Evolutionary conservation across 495 filamentous ascomycete species (phyloP).

Genomic region (Endocarpon pusillum): DNA sequence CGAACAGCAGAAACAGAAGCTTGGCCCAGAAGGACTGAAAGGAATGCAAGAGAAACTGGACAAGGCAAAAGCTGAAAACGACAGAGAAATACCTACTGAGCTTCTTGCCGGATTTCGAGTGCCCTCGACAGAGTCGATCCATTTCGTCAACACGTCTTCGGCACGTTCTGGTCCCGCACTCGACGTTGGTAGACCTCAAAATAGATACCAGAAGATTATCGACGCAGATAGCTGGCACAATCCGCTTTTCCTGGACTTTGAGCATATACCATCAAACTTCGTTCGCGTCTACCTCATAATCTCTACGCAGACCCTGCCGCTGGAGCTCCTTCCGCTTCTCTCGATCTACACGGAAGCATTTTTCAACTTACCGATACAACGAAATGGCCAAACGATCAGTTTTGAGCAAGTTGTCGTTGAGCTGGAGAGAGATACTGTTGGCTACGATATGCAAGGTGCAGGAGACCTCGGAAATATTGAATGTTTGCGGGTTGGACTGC

Average conservation of each 20-base stretch:
- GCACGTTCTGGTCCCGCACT: conserved; percentile 70
- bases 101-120: conserved; percentile 66
- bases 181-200: conserved; percentile 45
- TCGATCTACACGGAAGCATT: conserved; percentile 77
- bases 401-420: conserved; percentile 86
- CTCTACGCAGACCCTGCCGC: conserved; percentile 54
- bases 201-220: conserved; percentile 57
- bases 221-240: conserved; percentile 45
- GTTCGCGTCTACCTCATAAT: conserved; percentile 64
- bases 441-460: conserved; percentile 53
- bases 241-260: conserved; percentile 91
- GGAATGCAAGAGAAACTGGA: conserved; percentile 60
- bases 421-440: conserved; percentile 79
- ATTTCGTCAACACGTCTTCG: conserved; percentile 80
- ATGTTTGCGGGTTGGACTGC: conserved; percentile 61
- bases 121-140: conserved; percentile 69
- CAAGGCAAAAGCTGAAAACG: conserved; percentile 61
- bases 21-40: conserved; percentile 52
- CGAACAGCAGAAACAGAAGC: conserved; percentile 35
- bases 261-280: conserved; percentile 80
- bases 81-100: conserved; percentile 59
- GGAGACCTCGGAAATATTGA: conserved; percentile 57
- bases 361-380: conserved; percentile 75
- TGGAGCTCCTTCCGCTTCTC: conserved; percentile 62
- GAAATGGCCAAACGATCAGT: conserved; percentile 58